A percentile compares a stretch with the other conserved stretches of the same genome.
These are phyloP conservation scores for Trifolium repens DNA, from an alignment of 306 rosid species.

Conservation along the genomic window DNA sequence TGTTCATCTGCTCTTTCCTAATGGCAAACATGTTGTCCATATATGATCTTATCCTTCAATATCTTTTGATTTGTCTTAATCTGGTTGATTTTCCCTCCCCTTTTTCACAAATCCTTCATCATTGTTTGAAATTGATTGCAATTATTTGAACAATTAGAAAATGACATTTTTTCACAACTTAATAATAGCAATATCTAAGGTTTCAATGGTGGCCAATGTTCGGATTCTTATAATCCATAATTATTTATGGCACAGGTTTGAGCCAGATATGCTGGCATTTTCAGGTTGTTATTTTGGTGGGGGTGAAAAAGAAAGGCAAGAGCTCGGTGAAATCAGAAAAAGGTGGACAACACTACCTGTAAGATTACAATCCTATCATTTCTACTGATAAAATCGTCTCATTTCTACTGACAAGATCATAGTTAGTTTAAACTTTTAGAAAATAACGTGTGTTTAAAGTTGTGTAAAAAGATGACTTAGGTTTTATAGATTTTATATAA, in stretches of 20 bases:
- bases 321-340: slow-evolving; percentile 94
- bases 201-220: slow-evolving; percentile 15
- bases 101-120: slow-evolving; percentile 8
- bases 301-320: slow-evolving; percentile 90
- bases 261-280: slow-evolving; percentile 99
- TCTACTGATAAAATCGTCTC: slow-evolving; percentile 23
- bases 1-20: slow-evolving; percentile 17
- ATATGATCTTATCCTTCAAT: slow-evolving; percentile 18
- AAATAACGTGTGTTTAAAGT: neutral
- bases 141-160: slow-evolving; percentile 37
- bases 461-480: neutral
- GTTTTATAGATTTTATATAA: neutral
- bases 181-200: slow-evolving; percentile 30
- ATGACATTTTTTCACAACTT: neutral
- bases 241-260: slow-evolving; percentile 81
- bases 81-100: slow-evolving; percentile 39
- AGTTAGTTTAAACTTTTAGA: too few relatives aligned
- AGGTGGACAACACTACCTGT: slow-evolving; percentile 98
- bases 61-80: slow-evolving; percentile 21
- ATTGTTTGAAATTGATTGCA: slow-evolving; percentile 27
- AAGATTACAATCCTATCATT: slow-evolving; percentile 52
- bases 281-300: slow-evolving; percentile 99
- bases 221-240: slow-evolving; percentile 45
- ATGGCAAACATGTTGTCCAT: neutral
- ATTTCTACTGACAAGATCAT: slow-evolving; percentile 1